A percentile compares a stretch with the other conserved stretches of the same genome.
Conservation (phyloP, 805 yeast genomes). For the Tetrapisispora nanseiensis region DNA sequence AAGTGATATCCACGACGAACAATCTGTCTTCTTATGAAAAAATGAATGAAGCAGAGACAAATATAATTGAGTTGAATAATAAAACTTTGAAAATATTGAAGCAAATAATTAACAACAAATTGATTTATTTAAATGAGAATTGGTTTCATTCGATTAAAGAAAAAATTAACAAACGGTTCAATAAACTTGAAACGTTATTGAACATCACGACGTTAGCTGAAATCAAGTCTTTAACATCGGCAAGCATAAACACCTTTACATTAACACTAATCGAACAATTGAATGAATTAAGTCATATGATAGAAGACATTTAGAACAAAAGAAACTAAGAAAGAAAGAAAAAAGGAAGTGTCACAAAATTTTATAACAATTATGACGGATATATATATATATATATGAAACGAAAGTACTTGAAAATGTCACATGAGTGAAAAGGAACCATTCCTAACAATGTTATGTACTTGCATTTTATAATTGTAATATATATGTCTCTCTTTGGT, state of each 20-base stretch:
- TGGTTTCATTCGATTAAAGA: slow-evolving; percentile 8
- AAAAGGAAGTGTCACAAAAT: too few relatives aligned
- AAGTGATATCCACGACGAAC: too few relatives aligned
- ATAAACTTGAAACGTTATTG: neutral
- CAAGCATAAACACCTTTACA: neutral
- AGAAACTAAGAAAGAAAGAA: slow-evolving; percentile 8
- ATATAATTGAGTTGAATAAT: slow-evolving; percentile 2
- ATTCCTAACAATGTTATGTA: too few relatives aligned
- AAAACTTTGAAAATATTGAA: slow-evolving; percentile 2
- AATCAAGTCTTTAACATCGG: too few relatives aligned
- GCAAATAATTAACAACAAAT: slow-evolving; percentile 2
- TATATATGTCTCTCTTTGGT: too few relatives aligned
- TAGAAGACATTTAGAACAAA: slow-evolving; percentile 1
- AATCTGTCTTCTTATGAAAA: slow-evolving; percentile 8
- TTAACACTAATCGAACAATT: slow-evolving; percentile 2
- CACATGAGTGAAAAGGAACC: too few relatives aligned
- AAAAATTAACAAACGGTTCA: neutral
- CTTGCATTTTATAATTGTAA: too few relatives aligned
- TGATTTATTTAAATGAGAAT: slow-evolving; percentile 6
- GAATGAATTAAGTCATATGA: neutral
- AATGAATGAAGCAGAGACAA: slow-evolving; percentile 9
- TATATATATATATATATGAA: too few relatives aligned
- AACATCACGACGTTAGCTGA: too few relatives aligned
- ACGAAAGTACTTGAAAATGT: too few relatives aligned
- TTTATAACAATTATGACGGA: too few relatives aligned